phyloP scores from a whole-genome alignment of 805 yeast species.

The Diddensiella santjacobensis region DNA sequence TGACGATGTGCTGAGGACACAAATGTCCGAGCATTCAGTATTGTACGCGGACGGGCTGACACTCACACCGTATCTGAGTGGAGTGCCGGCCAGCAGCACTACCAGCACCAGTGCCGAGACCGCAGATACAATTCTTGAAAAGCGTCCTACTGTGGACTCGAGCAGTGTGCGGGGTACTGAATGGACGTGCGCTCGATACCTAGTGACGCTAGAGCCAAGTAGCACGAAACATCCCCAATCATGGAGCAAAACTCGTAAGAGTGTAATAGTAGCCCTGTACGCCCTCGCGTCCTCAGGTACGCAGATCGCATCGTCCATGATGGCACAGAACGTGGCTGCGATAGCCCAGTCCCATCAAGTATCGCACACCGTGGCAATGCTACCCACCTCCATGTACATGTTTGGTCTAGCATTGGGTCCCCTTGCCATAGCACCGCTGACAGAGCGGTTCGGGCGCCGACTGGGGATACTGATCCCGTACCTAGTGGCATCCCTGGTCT shows the following conservation, averaged over 20 bases:
- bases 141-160: neutral
- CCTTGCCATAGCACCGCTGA: neutral
- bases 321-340: constrained; percentile 10
- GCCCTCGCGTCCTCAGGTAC: constrained; percentile 15
- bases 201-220: neutral
- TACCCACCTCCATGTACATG: neutral
- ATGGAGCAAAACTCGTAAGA: neutral
- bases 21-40: neutral
- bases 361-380: neutral
- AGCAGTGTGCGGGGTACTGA: neutral
- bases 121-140: neutral
- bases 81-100: neutral
- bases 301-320: constrained; percentile 16
- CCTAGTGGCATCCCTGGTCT: constrained; percentile 19
- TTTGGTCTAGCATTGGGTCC: neutral
- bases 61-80: neutral
- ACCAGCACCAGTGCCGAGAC: neutral
- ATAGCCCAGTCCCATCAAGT: neutral
- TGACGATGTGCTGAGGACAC: no score
- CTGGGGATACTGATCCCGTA: constrained; percentile 28
- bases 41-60: neutral
- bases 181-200: neutral
- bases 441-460: neutral
- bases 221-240: neutral
- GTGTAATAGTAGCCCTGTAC: constrained; percentile 5